phyloP scores from a whole-genome alignment of 257 asterid genomes.

The Misopates orontium region DNA sequence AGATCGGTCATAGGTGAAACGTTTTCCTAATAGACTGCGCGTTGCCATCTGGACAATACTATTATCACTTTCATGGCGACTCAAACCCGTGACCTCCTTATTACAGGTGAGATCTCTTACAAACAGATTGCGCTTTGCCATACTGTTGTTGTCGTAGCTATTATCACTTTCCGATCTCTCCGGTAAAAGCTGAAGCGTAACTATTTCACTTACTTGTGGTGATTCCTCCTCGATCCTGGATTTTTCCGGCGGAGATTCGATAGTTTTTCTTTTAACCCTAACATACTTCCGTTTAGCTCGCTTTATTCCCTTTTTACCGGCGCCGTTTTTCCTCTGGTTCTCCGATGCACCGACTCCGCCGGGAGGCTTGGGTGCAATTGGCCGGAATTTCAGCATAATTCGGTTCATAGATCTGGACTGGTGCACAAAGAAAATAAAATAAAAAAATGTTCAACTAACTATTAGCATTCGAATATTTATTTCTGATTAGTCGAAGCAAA shows the following conservation, averaged over 20 bases:
- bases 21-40: no score
- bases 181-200: slow-evolving; percentile 45
- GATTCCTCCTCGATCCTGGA: slow-evolving; percentile 23
- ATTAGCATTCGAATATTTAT: slow-evolving; percentile 14
- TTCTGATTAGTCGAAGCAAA: not conserved
- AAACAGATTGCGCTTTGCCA: no score
- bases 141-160: not conserved
- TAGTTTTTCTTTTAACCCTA: slow-evolving; percentile 29
- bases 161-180: slow-evolving; percentile 38
- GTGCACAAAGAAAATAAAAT: no score
- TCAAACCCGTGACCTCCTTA: no score
- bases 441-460: no score
- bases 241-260: slow-evolving; percentile 25
- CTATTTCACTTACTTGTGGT: slow-evolving; percentile 19
- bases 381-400: slow-evolving; percentile 49
- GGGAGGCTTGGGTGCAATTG: slow-evolving; percentile 58
- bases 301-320: slow-evolving; percentile 15
- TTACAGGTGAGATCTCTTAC: no score
- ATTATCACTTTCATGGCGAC: no score
- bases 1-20: no score
- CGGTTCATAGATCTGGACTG: slow-evolving; percentile 29
- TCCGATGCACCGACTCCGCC: slow-evolving; percentile 28
- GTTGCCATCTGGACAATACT: no score
- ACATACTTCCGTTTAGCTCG: slow-evolving; percentile 51
- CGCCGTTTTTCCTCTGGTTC: slow-evolving; percentile 13